phyloP scores from a whole-genome alignment of 345 rosid genomes.

The Eutrema japonicum region DNA sequence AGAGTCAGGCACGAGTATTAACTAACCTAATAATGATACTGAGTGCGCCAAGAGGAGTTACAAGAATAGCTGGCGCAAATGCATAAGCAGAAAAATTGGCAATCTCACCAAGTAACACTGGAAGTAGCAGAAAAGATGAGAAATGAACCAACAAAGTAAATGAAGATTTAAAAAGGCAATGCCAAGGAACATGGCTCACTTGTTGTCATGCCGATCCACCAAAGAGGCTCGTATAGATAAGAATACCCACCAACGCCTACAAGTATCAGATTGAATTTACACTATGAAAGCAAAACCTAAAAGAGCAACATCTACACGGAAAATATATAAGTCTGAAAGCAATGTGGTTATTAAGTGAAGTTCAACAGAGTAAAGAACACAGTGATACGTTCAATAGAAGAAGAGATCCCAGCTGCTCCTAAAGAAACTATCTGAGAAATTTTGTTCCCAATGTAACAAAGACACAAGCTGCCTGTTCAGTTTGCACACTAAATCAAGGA shows the following conservation, averaged over 20 bases:
- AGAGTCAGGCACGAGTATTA: neutral
- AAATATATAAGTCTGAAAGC: neutral
- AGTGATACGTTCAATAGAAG: neutral
- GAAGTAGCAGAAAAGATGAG: slow-evolving; percentile 11
- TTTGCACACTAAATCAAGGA: neutral
- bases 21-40: slow-evolving; percentile 87
- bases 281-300: slow-evolving; percentile 9
- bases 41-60: slow-evolving; percentile 97
- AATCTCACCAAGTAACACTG: slow-evolving; percentile 96
- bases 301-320: slow-evolving; percentile 17
- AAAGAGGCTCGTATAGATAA: slow-evolving; percentile 91
- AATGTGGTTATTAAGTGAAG: slow-evolving; percentile 12
- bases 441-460: neutral
- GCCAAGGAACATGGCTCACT: slow-evolving; percentile 57
- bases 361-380: slow-evolving; percentile 1
- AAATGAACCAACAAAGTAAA: neutral
- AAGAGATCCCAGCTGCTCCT: slow-evolving; percentile 4
- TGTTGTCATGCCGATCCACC: slow-evolving; percentile 99
- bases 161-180: neutral
- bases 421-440: neutral
- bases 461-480: neutral
- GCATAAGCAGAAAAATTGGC: slow-evolving; percentile 99
- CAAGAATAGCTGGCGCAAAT: slow-evolving; percentile 94
- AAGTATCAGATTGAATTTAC: slow-evolving; percentile 8
- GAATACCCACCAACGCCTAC: slow-evolving; percentile 94